Percentiles rank a stretch among this genome's conserved stretches.
phyloP scores from a whole-genome alignment of 192 early-diverging fungal species.

The Mortierella claussenii region DNA sequence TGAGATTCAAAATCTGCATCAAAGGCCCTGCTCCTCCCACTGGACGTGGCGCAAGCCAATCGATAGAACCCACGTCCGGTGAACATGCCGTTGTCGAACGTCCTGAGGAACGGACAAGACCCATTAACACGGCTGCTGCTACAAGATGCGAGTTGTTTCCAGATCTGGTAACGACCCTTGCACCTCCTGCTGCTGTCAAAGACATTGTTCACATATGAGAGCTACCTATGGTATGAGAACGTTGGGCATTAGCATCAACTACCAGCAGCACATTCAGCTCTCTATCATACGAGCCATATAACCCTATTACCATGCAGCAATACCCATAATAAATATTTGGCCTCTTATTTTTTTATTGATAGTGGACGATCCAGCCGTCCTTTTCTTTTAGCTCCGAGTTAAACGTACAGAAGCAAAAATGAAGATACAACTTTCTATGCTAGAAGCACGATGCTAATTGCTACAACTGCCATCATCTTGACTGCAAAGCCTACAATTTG shows the following conservation, averaged over 20 bases:
- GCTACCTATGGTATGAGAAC: no score
- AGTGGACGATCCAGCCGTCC: no score
- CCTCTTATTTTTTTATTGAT: not conserved
- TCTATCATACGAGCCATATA: not conserved
- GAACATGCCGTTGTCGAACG: not conserved
- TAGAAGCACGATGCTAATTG: constrained; percentile 14
- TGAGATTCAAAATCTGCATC: constrained; percentile 11
- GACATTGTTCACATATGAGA: no score
- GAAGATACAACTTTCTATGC: constrained; percentile 16
- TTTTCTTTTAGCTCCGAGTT: not conserved
- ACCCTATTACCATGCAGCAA: not conserved
- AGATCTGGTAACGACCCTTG: no score
- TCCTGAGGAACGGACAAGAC: no score
- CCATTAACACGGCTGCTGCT: no score
- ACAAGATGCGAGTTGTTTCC: no score
- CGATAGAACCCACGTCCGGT: not conserved
- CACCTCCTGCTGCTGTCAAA: no score
- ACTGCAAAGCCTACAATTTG: constrained; percentile 3
- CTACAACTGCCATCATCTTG: constrained; percentile 28
- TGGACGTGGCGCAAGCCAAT: no score
- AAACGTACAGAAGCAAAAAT: constrained; percentile 10
- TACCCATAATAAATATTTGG: not conserved
- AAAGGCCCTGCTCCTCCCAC: no score
- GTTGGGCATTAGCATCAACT: no score
- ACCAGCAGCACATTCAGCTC: no score